Percentiles rank a stretch among this genome's conserved stretches.
phyloP scores from a whole-genome alignment of 164 flowering plant species.

The Magnolia officinalis region DNA sequence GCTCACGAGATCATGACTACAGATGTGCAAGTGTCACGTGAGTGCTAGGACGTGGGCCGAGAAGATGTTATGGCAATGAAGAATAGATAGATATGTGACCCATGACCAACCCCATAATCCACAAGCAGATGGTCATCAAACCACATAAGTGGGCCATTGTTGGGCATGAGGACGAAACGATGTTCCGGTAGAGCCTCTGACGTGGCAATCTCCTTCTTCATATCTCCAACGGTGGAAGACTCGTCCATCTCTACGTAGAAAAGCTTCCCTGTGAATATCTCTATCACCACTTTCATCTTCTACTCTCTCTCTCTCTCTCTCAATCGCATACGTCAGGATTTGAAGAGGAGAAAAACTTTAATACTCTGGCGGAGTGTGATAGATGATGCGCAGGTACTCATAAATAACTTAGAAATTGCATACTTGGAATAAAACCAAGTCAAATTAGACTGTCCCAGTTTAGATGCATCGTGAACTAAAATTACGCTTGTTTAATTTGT shows the following conservation, averaged over 20 bases:
- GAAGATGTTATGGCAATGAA: background rate
- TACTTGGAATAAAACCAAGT: too few relatives aligned
- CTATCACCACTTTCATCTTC: background rate
- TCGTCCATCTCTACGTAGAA: conserved; percentile 1
- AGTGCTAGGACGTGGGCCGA: too few relatives aligned
- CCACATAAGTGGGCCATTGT: background rate
- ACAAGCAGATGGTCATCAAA: background rate
- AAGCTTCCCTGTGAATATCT: conserved; percentile 7
- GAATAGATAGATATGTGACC: conserved; percentile 3
- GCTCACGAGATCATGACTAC: too few relatives aligned
- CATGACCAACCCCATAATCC: background rate
- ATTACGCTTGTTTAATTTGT: too few relatives aligned
- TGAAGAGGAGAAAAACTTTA: too few relatives aligned
- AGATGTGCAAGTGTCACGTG: too few relatives aligned
- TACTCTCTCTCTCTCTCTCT: background rate
- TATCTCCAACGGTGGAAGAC: background rate
- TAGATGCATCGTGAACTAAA: too few relatives aligned
- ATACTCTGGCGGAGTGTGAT: too few relatives aligned
- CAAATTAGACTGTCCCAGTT: too few relatives aligned
- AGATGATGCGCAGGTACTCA: too few relatives aligned
- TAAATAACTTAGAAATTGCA: too few relatives aligned
- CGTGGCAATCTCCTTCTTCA: conserved; percentile 4
- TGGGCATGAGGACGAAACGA: background rate
- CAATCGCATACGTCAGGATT: too few relatives aligned
- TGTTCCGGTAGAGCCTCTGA: background rate